Conservation (phyloP, 331 rosid species). For the Acacia pycnantha region DNA sequence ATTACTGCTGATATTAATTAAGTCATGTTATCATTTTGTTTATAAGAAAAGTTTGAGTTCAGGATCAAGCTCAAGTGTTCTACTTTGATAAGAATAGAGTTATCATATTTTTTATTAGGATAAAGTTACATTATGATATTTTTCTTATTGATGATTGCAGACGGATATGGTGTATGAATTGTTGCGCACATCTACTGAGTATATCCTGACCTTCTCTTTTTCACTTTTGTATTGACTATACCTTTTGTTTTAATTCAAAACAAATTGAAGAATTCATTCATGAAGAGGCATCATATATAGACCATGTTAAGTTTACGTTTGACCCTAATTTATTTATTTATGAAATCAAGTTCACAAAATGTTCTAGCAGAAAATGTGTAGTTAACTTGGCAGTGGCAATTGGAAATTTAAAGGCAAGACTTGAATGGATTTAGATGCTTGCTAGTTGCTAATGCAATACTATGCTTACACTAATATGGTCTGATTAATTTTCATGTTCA, state of each 20-base stretch:
- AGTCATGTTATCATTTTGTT: background rate
- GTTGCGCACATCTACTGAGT: slow-evolving; percentile 96
- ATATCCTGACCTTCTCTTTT: slow-evolving; percentile 37
- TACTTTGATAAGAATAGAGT: background rate
- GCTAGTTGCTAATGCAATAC: background rate
- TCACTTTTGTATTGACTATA: background rate
- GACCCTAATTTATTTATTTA: slow-evolving; percentile 5
- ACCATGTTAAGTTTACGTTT: slow-evolving; percentile 1
- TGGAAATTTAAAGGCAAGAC: background rate
- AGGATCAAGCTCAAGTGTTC: background rate
- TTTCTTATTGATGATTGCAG: slow-evolving; percentile 49
- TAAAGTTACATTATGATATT: slow-evolving; percentile 24
- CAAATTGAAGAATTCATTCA: slow-evolving; percentile 10
- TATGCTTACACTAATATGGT: slow-evolving; percentile 5
- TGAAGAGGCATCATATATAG: slow-evolving; percentile 12
- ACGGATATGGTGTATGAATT: slow-evolving; percentile 97
- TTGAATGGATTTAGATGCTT: background rate
- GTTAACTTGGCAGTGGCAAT: background rate
- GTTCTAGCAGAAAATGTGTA: background rate
- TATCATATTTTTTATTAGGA: background rate
- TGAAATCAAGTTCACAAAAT: background rate
- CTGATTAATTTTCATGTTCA: background rate
- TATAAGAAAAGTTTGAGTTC: background rate
- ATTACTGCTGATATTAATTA: background rate
- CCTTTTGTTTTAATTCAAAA: background rate